These are phyloP conservation scores for Hansenula lynferdii DNA, from an alignment of 1,139 yeast species.

Conservation along the genomic window DNA sequence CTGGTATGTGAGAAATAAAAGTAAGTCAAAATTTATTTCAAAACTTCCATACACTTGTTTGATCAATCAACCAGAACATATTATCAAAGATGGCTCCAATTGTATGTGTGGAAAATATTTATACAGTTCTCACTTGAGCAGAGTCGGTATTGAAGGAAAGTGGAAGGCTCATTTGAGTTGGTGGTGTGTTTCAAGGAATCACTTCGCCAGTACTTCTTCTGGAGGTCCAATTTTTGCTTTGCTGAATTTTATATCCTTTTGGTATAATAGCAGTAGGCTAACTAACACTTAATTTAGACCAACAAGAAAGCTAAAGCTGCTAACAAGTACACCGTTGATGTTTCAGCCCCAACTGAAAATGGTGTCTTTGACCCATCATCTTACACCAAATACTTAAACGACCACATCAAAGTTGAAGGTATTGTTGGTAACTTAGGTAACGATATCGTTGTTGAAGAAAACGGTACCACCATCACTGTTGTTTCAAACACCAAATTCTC, in stretches of 20 bases:
- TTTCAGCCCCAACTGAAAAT: conserved; percentile 95
- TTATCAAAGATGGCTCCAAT: conserved; percentile 74
- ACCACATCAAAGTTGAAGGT: conserved; percentile 99
- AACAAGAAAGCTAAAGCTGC: conserved; percentile 74
- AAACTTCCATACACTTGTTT: too few relatives aligned
- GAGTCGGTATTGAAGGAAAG: background rate
- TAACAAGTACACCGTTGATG: conserved; percentile 94
- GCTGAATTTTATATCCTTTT: conserved; percentile 40
- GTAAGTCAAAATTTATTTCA: too few relatives aligned
- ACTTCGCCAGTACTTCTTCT: background rate
- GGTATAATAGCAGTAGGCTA: conserved; percentile 59
- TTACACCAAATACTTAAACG: conserved; percentile 96
- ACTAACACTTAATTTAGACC: conserved; percentile 44
- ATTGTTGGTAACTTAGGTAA: conserved; percentile 96
- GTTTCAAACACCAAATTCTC: conserved; percentile 94
- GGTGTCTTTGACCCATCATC: conserved; percentile 98
- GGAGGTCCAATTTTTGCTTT: conserved; percentile 30
- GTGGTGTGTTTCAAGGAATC: too few relatives aligned
- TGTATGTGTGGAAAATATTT: conserved; percentile 47
- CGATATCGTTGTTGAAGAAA: conserved; percentile 84
- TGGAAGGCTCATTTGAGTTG: background rate
- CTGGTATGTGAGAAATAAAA: too few relatives aligned
- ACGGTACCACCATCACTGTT: conserved; percentile 77
- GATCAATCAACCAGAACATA: background rate
- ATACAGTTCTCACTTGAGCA: background rate